Percentiles rank a stretch among this genome's conserved stretches.
Conservation (phyloP, 2,329 filamentous ascomycete genomes). For the Akanthomyces muscarius region DNA sequence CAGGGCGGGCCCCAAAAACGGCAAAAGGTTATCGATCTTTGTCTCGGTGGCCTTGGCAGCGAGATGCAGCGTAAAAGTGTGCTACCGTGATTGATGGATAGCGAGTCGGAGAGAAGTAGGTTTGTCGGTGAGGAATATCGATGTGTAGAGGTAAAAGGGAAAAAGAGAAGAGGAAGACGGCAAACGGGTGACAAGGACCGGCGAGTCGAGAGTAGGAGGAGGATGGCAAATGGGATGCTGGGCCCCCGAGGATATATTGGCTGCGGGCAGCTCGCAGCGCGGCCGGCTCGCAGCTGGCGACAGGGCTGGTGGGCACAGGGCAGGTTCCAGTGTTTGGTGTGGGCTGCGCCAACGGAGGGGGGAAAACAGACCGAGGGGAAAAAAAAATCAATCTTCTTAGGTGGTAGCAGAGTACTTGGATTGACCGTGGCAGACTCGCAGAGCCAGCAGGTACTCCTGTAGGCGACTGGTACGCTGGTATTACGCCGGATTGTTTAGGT, state of each 20-base stretch:
- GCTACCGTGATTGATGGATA: background rate
- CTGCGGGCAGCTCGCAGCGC: background rate
- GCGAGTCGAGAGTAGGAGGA: constrained; percentile 7
- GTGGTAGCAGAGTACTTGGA: background rate
- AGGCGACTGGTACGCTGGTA: background rate
- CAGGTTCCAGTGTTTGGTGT: constrained; percentile 9
- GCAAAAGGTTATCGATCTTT: constrained; percentile 10
- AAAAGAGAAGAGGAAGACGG: background rate
- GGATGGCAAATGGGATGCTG: constrained; percentile 4
- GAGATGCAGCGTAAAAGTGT: background rate
- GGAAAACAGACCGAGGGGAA: background rate
- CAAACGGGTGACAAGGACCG: constrained; percentile 10
- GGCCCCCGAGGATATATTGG: constrained; percentile 9
- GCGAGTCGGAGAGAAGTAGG: background rate
- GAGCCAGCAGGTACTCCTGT: background rate
- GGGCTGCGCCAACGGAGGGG: background rate
- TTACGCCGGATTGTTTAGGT: background rate
- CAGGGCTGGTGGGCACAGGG: constrained; percentile 7
- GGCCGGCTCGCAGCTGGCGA: background rate
- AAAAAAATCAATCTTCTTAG: background rate
- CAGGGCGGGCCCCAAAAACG: constrained; percentile 4
- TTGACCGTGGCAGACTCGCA: background rate
- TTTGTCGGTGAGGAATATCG: background rate
- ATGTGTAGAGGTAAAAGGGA: background rate
- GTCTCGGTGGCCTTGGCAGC: constrained; percentile 9